Conservation (phyloP, 495 filamentous ascomycete genomes). For the Halenospora varia region DNA sequence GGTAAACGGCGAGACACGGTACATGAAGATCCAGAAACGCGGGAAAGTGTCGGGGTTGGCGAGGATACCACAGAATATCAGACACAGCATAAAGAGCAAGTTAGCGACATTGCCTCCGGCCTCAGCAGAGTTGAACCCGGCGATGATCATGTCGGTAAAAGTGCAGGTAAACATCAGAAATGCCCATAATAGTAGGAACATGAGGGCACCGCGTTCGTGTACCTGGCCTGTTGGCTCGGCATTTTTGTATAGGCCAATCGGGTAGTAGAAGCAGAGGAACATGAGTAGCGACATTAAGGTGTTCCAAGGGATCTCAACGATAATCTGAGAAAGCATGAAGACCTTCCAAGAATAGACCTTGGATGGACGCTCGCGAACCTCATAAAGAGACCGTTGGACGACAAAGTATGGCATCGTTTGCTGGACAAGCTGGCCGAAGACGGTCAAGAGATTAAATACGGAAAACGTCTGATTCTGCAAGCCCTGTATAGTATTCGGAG, state of each 20-base stretch:
- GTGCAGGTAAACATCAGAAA: constrained; percentile 67
- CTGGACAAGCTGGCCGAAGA: constrained; percentile 69
- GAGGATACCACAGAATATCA: constrained; percentile 49
- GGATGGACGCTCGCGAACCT: constrained; percentile 77
- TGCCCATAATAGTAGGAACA: constrained; percentile 8
- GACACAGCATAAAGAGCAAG: constrained; percentile 52
- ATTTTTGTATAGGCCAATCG: constrained; percentile 39
- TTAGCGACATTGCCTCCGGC: constrained; percentile 72
- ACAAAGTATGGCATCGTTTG: constrained; percentile 85
- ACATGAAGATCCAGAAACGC: constrained; percentile 81
- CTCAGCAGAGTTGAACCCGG: constrained; percentile 43
- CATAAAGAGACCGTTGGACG: constrained; percentile 67
- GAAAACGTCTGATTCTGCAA: constrained; percentile 82
- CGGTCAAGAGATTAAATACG: constrained; percentile 70
- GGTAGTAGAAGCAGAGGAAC: constrained; percentile 58
- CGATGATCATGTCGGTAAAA: constrained; percentile 52
- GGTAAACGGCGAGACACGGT: constrained; percentile 68
- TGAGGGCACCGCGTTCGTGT: constrained; percentile 41
- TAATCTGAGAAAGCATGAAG: constrained; percentile 73
- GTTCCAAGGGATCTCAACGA: constrained; percentile 72
- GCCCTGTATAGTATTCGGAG: constrained; percentile 64
- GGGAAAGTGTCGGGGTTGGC: constrained; percentile 47
- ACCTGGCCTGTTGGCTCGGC: constrained; percentile 43
- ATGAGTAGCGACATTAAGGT: constrained; percentile 61
- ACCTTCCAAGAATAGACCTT: constrained; percentile 78